Conservation (phyloP, 495 filamentous ascomycete genomes). For the Penicillium longicatenatum region DNA sequence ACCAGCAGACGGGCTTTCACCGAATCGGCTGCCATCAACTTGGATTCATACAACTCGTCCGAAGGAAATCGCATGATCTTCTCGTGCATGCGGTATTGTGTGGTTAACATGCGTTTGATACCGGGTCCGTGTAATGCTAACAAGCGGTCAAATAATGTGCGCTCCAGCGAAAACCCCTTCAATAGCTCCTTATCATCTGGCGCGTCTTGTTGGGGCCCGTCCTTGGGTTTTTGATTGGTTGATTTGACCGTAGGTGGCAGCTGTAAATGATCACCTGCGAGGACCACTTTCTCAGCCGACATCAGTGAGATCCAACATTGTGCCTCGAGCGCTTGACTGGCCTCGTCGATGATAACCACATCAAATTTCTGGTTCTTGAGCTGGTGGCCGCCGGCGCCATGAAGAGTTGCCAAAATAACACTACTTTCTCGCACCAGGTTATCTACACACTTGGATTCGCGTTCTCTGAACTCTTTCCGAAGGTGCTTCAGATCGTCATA, state of each 20-base stretch:
- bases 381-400: conserved; percentile 88
- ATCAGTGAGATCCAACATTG: conserved; percentile 97
- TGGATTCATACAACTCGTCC: conserved; percentile 78
- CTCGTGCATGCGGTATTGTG: conserved; percentile 98
- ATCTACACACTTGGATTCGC: conserved; percentile 78
- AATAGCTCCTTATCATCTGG: conserved; percentile 27
- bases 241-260: conserved; percentile 94
- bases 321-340: conserved; percentile 91
- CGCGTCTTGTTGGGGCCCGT: conserved; percentile 24
- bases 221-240: conserved; percentile 23
- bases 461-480: conserved; percentile 82
- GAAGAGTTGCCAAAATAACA: conserved; percentile 88
- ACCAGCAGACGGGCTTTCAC: conserved; percentile 75
- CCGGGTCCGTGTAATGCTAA: conserved; percentile 75
- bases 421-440: conserved; percentile 74
- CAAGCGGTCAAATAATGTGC: conserved; percentile 87
- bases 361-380: conserved; percentile 82
- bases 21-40: conserved; percentile 73
- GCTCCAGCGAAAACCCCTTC: conserved; percentile 66
- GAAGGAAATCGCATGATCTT: conserved; percentile 95
- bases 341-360: conserved; percentile 93
- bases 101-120: conserved; percentile 95
- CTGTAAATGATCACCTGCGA: conserved; percentile 94
- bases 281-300: conserved; percentile 77
- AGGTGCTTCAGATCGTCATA: conserved; percentile 84